Conservation (phyloP, 495 filamentous ascomycete species). For the Penicillium angulare region DNA sequence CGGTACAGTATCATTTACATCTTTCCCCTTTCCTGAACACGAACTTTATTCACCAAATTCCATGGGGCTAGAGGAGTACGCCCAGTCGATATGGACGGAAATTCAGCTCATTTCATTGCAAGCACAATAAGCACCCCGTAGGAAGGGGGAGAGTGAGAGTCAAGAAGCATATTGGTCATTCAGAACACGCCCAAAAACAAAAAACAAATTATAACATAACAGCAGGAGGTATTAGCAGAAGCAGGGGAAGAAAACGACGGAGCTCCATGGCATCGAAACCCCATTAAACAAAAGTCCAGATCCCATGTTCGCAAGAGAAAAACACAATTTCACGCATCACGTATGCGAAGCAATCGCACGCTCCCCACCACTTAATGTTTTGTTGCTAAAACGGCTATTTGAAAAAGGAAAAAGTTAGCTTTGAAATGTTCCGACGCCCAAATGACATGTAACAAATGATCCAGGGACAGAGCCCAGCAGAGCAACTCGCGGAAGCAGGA, state of each 20-base stretch:
- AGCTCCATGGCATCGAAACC: conserved; percentile 31
- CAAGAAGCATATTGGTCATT: conserved; percentile 40
- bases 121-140: conserved; percentile 5
- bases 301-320: conserved; percentile 33
- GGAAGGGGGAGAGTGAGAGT: conserved; percentile 13
- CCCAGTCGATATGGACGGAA: conserved; percentile 9
- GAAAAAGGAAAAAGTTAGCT: too few relatives aligned
- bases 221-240: conserved; percentile 45
- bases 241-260: conserved; percentile 37
- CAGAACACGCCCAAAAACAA: conserved; percentile 41
- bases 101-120: conserved; percentile 31
- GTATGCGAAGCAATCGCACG: conserved; percentile 6
- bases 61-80: not conserved
- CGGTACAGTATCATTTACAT: conserved; percentile 51
- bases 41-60: not conserved
- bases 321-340: conserved; percentile 21
- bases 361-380: conserved; percentile 24
- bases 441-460: too few relatives aligned
- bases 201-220: conserved; percentile 41
- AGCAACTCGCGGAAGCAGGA: not conserved
- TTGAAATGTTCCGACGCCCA: too few relatives aligned
- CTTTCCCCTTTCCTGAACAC: conserved; percentile 21
- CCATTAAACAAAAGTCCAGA: conserved; percentile 31
- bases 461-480: not conserved
- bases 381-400: conserved; percentile 27